Conservation (phyloP, 805 yeast genomes). For the Metschnikowia orientalis region DNA sequence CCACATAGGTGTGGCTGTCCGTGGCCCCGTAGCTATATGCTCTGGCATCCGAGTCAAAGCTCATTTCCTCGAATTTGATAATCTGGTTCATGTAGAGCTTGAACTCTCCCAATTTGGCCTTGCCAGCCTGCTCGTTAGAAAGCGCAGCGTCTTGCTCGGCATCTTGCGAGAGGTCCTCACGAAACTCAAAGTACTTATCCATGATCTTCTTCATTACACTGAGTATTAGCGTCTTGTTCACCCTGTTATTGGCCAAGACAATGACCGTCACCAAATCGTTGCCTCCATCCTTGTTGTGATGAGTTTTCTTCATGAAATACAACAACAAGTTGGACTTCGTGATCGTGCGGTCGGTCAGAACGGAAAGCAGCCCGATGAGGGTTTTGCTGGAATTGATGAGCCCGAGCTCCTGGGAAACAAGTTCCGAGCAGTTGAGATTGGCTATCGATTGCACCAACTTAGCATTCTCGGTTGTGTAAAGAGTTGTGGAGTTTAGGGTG, state of each 20-base stretch:
- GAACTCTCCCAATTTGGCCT: constrained; percentile 43
- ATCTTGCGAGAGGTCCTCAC: constrained; percentile 22
- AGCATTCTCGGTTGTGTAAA: constrained; percentile 53
- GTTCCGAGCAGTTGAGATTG: constrained; percentile 49
- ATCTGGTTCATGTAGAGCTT: constrained; percentile 54
- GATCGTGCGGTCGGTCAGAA: constrained; percentile 22
- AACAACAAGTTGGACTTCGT: constrained; percentile 31
- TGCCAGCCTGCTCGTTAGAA: constrained; percentile 13
- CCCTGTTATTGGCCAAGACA: constrained; percentile 41
- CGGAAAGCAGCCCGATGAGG: constrained; percentile 36
- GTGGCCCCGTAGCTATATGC: constrained; percentile 34
- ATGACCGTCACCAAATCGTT: constrained; percentile 51
- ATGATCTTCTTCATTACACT: constrained; percentile 47
- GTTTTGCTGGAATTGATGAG: constrained; percentile 46
- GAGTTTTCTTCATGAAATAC: constrained; percentile 46
- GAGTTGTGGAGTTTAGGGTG: constrained; percentile 53
- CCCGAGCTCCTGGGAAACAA: constrained; percentile 51
- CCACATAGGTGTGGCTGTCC: constrained; percentile 15
- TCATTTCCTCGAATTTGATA: constrained; percentile 49
- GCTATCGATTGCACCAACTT: constrained; percentile 37
- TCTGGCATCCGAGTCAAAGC: constrained; percentile 32
- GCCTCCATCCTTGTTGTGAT: constrained; percentile 39
- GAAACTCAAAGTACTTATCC: constrained; percentile 45
- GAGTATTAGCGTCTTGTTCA: constrained; percentile 44
- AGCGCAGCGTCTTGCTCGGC: constrained; percentile 2